Conservation (phyloP, 2,329 filamentous ascomycete species). For the Pseudopyrenochaeta lycopersici region DNA sequence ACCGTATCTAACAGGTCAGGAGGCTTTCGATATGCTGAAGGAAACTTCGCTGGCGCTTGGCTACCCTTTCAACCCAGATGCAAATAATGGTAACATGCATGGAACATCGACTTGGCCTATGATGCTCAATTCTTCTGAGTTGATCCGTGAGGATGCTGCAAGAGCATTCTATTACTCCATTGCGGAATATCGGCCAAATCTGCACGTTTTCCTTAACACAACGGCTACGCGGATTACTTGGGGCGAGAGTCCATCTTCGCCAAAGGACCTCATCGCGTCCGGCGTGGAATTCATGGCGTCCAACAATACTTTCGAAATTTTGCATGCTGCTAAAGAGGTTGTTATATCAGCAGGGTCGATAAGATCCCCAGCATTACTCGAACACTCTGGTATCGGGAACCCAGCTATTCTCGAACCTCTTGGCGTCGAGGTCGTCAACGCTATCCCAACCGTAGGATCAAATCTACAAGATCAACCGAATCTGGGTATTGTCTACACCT, state of each 20-base stretch:
- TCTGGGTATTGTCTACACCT: conserved; percentile 32
- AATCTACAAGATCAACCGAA: conserved; percentile 49
- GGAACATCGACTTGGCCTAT: conserved; percentile 55
- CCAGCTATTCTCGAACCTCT: conserved; percentile 32
- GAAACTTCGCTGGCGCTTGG: conserved; percentile 47
- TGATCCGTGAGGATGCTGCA: conserved; percentile 57
- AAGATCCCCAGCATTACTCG: conserved; percentile 44
- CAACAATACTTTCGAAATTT: conserved; percentile 19
- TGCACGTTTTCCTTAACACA: conserved; percentile 55
- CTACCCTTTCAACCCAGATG: conserved; percentile 52
- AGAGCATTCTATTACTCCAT: conserved; percentile 59
- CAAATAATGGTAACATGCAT: conserved; percentile 55
- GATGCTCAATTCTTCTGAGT: conserved; percentile 50
- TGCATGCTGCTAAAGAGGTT: conserved; percentile 40
- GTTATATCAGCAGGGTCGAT: conserved; percentile 49
- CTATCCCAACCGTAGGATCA: conserved; percentile 39
- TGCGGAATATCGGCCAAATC: conserved; percentile 49
- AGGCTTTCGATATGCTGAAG: conserved; percentile 44
- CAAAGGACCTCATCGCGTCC: conserved; percentile 18
- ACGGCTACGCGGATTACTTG: conserved; percentile 54
- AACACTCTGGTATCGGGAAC: conserved; percentile 50
- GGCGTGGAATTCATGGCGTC: conserved; percentile 36
- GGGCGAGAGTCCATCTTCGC: conserved; percentile 14
- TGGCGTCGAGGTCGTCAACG: conserved; percentile 26
- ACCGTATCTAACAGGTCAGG: conserved; percentile 33